A percentile compares a stretch with the other conserved stretches of the same genome.
phyloP scores from a whole-genome alignment of 345 rosid species.

The Microthlaspi erraticum region DNA sequence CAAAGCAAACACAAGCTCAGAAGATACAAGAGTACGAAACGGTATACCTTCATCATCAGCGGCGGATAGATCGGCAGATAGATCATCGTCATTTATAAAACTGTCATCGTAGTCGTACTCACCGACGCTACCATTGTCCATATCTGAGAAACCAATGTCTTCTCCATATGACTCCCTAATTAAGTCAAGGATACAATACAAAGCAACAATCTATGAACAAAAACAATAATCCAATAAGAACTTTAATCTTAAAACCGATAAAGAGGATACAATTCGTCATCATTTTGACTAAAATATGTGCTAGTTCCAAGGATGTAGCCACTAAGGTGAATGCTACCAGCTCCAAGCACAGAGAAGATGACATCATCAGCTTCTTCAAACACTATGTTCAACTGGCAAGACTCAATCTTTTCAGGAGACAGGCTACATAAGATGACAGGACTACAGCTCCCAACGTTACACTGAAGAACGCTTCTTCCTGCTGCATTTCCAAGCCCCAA shows the following conservation, averaged over 20 bases:
- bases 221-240: conserved; percentile 3
- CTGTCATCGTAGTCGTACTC: conserved; percentile 67
- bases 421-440: conserved; percentile 67
- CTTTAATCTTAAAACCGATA: background rate
- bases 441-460: conserved; percentile 68
- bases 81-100: conserved; percentile 71
- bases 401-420: conserved; percentile 57
- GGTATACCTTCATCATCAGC: conserved; percentile 50
- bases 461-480: conserved; percentile 60
- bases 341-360: conserved; percentile 77
- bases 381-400: conserved; percentile 68
- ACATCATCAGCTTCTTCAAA: conserved; percentile 77
- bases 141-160: conserved; percentile 65
- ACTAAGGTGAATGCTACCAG: conserved; percentile 68
- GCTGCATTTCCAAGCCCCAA: conserved; percentile 54
- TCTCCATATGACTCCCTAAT: conserved; percentile 68
- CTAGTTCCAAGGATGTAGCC: conserved; percentile 58
- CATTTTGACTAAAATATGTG: conserved; percentile 7
- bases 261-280: conserved; percentile 78
- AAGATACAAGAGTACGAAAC: background rate
- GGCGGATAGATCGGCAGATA: conserved; percentile 43
- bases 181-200: conserved; percentile 28
- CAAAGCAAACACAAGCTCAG: conserved; percentile 13
- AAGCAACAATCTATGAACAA: background rate
- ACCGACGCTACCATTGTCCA: conserved; percentile 57